Evolutionary conservation across 2,329 filamentous ascomycete species (phyloP).

Genomic region (Dissoconium aciculare): DNA sequence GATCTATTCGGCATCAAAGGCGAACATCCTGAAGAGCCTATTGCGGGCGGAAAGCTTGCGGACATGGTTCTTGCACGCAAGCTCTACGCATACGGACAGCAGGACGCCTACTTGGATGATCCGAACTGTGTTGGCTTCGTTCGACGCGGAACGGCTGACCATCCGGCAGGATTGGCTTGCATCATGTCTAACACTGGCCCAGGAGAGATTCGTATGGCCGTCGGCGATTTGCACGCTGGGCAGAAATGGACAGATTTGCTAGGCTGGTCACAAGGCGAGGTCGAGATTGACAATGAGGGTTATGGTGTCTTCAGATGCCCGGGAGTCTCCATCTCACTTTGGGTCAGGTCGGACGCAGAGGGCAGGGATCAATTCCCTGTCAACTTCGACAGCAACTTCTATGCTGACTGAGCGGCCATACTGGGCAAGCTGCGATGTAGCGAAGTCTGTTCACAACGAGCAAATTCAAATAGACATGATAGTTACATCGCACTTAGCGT

Average conservation of each 20-base stretch:
- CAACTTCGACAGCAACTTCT: conserved; percentile 16
- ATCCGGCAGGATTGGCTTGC: conserved; percentile 38
- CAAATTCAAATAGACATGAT: too few species aligned
- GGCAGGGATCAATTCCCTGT: conserved; percentile 35
- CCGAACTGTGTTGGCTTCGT: conserved; percentile 48
- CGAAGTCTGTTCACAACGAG: too few species aligned
- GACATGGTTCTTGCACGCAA: conserved; percentile 46
- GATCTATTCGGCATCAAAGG: conserved; percentile 48
- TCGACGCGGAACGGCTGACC: conserved; percentile 35
- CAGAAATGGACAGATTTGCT: conserved; percentile 52
- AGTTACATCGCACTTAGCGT: too few species aligned
- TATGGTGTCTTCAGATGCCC: conserved; percentile 43
- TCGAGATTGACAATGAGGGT: conserved; percentile 44
- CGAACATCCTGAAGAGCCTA: conserved; percentile 35
- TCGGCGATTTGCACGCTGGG: conserved; percentile 36
- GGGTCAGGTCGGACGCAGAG: conserved; percentile 43
- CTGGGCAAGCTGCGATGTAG: too few species aligned
- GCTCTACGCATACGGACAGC: conserved; percentile 49
- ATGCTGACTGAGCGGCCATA: too few species aligned
- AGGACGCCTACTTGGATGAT: conserved; percentile 48
- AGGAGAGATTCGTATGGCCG: conserved; percentile 43
- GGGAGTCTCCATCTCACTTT: conserved; percentile 43
- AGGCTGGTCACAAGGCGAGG: conserved; percentile 39
- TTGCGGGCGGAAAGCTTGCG: conserved; percentile 28
- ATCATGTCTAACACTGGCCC: conserved; percentile 24